Evolutionary conservation across 345 rosid genomes (phyloP), one percentile per base, ranked within the genome.

Genomic region (Pugionium cornutum): DNA sequence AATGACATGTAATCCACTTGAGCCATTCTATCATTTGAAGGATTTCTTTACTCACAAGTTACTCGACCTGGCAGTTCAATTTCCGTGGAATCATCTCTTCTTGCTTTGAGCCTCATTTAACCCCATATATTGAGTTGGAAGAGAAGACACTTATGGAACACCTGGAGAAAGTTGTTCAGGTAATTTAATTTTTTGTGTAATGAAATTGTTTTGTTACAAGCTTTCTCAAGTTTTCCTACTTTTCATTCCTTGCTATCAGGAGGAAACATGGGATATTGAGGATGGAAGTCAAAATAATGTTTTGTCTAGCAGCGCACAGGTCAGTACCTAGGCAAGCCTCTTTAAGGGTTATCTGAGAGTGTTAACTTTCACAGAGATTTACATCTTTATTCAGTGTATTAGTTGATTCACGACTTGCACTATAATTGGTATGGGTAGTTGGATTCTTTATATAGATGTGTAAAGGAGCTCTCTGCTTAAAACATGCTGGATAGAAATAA

Each of bases 211-310:
- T n/a, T 25, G 34, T 68, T 34, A 58, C 69, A 60, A 58, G 45
- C 76, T 77, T 50, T 65, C 62, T 78, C 37, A 57, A 62, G 57
- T 41, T 57, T 50, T 4, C 39, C 28, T 53, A 48, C 26, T 56
- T 53, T 61, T 69, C n/a, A n/a, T n/a, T 56, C 57, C 31, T 33
- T 51, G 57, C 28, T 57, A 8, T 53, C 73, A 94, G 99, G 99
- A 94, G 78, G 99, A 94, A 81, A 84, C 97, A 52, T 94, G 97
- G 99, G 97, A 90, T 73, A 83, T 90, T 50, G 99, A 94, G 67
- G 97, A 90, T 68, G 96, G 95, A 60, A 88, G 92, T 74, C 92
- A 94, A 76, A 90, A 82, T 71, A 88, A 87, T 81, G 99, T 94
- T 67, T 77, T 94, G 64, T 83, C 87, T 69, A 94, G 99, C 75